phyloP scores from a whole-genome alignment of 192 early-diverging fungal species.

The Irineochytrium annulatum region DNA sequence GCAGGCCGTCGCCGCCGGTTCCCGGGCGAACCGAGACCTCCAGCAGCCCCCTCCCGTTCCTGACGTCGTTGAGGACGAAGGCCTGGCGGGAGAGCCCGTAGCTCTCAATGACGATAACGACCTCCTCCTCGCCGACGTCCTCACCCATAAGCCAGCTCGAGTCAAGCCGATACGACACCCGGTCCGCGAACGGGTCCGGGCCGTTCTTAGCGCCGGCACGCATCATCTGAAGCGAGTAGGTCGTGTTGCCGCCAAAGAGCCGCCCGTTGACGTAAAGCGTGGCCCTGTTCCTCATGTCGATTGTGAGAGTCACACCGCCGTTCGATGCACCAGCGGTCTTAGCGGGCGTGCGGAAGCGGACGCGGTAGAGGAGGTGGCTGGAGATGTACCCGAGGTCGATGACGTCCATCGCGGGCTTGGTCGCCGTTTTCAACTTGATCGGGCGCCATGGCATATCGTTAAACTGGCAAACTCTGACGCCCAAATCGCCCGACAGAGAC shows the following conservation, averaged over 20 bases:
- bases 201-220: slow-evolving; percentile 65
- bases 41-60: slow-evolving; percentile 66
- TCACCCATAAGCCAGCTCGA: slow-evolving; percentile 29
- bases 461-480: too few relatives aligned
- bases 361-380: slow-evolving; percentile 62
- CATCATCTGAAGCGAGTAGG: slow-evolving; percentile 57
- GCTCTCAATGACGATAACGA: slow-evolving; percentile 70
- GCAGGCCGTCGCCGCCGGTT: slow-evolving; percentile 17
- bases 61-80: slow-evolving; percentile 68
- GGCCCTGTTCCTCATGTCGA: slow-evolving; percentile 71
- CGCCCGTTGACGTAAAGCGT: slow-evolving; percentile 67
- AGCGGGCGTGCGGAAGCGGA: slow-evolving; percentile 32
- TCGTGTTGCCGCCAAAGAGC: slow-evolving; percentile 71
- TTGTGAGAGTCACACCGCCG: slow-evolving; percentile 38
- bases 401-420: slow-evolving; percentile 47
- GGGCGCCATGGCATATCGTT: slow-evolving; percentile 1
- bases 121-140: slow-evolving; percentile 51
- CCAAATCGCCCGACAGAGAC: too few relatives aligned
- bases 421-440: slow-evolving; percentile 2
- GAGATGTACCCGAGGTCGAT: slow-evolving; percentile 58
- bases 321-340: background rate
- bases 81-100: slow-evolving; percentile 71
- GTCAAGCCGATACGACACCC: slow-evolving; percentile 55
- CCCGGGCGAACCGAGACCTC: slow-evolving; percentile 48
- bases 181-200: slow-evolving; percentile 61